Evolutionary conservation across 352 stramenopile species (phyloP).

Genomic region (Plasmopara muralis): DNA sequence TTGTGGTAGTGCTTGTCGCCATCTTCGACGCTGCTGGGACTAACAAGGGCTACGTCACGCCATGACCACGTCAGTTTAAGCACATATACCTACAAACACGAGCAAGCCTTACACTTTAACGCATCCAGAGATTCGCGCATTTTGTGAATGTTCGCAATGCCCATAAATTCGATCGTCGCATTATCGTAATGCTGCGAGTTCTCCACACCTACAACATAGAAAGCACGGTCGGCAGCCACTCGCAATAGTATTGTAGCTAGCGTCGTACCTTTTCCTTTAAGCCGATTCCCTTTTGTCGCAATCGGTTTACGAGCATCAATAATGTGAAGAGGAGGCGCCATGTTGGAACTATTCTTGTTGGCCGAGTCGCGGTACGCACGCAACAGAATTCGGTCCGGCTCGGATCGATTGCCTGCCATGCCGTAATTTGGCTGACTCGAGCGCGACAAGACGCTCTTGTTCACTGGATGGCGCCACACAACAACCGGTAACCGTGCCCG

Average conservation of each 20-base stretch:
- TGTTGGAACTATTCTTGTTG: conserved; percentile 64
- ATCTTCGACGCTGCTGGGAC: conserved; percentile 74
- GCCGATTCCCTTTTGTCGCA: conserved; percentile 70
- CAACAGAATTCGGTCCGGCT: conserved; percentile 88
- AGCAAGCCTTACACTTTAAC: conserved; percentile 47
- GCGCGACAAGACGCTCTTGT: conserved; percentile 92
- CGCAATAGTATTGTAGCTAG: background rate
- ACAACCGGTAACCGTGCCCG: conserved; percentile 89
- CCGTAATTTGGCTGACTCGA: conserved; percentile 95
- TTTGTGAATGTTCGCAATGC: conserved; percentile 99
- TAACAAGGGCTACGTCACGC: conserved; percentile 51
- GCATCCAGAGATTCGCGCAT: conserved; percentile 93
- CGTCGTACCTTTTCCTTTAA: conserved; percentile 70
- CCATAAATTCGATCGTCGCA: conserved; percentile 94
- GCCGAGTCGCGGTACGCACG: conserved; percentile 79
- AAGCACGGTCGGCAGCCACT: too few species aligned
- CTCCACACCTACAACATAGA: conserved; percentile 81
- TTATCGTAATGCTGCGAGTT: conserved; percentile 96
- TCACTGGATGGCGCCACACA: conserved; percentile 88
- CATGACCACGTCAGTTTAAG: conserved; percentile 2
- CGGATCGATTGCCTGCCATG: conserved; percentile 91
- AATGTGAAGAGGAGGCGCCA: conserved; percentile 74
- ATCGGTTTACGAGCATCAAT: conserved; percentile 80
- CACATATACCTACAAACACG: background rate
- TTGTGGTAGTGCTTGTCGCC: conserved; percentile 87